These are phyloP conservation scores for Ceratocystis harringtonii DNA, from an alignment of 2,329 filamentous ascomycete genomes.

Conservation along the genomic window DNA sequence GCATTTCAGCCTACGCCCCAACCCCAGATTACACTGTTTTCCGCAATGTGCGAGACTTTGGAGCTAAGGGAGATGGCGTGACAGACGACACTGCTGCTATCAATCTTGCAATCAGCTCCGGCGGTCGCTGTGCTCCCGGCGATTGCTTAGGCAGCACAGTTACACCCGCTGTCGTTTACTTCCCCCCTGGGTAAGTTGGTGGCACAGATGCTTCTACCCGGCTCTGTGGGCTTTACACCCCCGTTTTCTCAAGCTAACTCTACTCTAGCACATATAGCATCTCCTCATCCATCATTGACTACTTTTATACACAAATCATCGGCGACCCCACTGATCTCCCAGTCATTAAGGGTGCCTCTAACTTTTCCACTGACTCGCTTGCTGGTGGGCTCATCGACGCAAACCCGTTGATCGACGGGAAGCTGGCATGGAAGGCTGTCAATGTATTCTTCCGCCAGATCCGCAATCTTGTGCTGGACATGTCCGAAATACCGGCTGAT, in stretches of 20 bases:
- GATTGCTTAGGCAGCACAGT: slow-evolving; percentile 22
- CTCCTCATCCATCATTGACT: slow-evolving; percentile 53
- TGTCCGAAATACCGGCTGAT: slow-evolving; percentile 33
- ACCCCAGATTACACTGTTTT: slow-evolving; percentile 30
- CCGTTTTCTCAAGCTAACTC: background rate
- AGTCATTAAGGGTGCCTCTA: slow-evolving; percentile 37
- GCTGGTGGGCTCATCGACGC: slow-evolving; percentile 33
- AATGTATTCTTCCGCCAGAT: slow-evolving; percentile 47
- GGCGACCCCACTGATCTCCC: slow-evolving; percentile 50
- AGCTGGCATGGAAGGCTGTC: slow-evolving; percentile 37
- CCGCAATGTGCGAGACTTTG: slow-evolving; percentile 34
- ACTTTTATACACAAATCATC: slow-evolving; percentile 68
- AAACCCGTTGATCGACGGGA: slow-evolving; percentile 30
- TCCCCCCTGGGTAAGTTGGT: slow-evolving; percentile 25
- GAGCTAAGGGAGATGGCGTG: slow-evolving; percentile 27
- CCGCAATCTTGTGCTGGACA: slow-evolving; percentile 42
- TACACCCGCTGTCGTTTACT: slow-evolving; percentile 27
- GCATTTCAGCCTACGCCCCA: slow-evolving; percentile 32
- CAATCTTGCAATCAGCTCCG: slow-evolving; percentile 26
- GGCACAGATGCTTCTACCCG: background rate
- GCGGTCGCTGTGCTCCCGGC: slow-evolving; percentile 29
- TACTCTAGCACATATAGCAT: slow-evolving; percentile 48
- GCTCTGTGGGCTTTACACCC: background rate
- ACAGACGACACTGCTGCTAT: slow-evolving; percentile 27
- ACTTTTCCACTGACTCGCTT: slow-evolving; percentile 27